Base-by-base conservation (phyloP, 2,329 filamentous ascomycete species). In the Xylogone sp. region DNA sequence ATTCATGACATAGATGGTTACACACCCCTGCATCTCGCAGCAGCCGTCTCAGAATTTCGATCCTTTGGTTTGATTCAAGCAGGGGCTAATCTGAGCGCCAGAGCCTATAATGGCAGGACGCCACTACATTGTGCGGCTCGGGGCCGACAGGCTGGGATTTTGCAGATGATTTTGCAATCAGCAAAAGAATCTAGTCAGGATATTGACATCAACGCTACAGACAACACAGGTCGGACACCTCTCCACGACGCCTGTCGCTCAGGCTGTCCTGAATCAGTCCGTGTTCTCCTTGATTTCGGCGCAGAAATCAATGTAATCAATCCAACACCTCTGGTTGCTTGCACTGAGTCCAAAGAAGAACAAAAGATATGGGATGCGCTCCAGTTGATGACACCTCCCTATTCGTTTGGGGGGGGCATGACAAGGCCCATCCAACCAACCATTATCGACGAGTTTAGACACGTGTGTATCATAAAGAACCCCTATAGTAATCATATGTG, bases 71-170 rank as follows among this genome's bases (percentile, higher is more conserved):
- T 59, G n/a, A 45, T 59, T 1, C 59, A 63, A 3, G 62, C 63
- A 3, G 70, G 73, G 3, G 71, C 71, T 0, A 61, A 75, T 60
- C 58, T 67, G 0, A 54, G 47, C 0, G 53, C 58, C 1, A 21
- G 46, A 0, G 72, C 70, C 0, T 12, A 62, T 3, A 64, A 71
- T 6, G 68, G 68, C 0, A 56, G 69, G 43, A 74, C 66, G 3
- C 59, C 68, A 4, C 61, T 77, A n/a, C n/a, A 3, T 45, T 50
- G 76, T 18, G 70, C 74, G 1, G 62, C 69, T 3, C 62, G 65
- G 12, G 53, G 57, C 3, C 56, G 68, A 21, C 55, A 69, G 31
- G 57, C 54, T 42, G 72, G 74, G 19, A 60, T 64, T 2, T 55
- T 74, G 1, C 53, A 49, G 9, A 27, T 55, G 13, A 21, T 57